These are phyloP conservation scores for Alnus rubra DNA, from an alignment of 306 rosid species.

Conservation along the genomic window DNA sequence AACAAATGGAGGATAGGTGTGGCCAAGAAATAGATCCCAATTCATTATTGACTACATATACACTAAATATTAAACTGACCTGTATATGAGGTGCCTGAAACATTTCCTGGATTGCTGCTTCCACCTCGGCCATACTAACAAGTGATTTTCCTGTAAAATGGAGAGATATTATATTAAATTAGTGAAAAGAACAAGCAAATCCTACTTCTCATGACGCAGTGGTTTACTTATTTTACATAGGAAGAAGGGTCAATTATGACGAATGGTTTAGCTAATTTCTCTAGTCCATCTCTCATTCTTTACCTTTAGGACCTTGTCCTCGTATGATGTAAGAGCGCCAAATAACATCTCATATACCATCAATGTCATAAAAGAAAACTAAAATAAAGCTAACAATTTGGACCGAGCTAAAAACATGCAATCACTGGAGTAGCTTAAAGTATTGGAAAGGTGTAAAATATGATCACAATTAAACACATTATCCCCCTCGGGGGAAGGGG, in stretches of 20 bases:
- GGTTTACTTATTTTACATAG: not conserved
- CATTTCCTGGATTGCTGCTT: slow-evolving; percentile 95
- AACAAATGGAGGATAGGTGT: slow-evolving; percentile 16
- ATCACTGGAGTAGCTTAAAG: no score
- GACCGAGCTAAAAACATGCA: no score
- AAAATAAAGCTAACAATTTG: no score
- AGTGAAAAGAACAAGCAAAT: slow-evolving; percentile 27
- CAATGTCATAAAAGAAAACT: no score
- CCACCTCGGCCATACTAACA: slow-evolving; percentile 76
- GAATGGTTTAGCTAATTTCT: not conserved
- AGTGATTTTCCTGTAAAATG: slow-evolving; percentile 52
- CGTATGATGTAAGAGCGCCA: no score
- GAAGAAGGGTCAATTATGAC: not conserved
- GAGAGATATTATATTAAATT: slow-evolving; percentile 20
- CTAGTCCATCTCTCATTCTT: no score
- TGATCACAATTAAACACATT: no score
- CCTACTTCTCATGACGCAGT: slow-evolving; percentile 4
- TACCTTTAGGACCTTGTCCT: no score
- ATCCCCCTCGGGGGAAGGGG: not conserved
- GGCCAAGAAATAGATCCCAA: slow-evolving; percentile 11
- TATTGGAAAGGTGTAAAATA: no score
- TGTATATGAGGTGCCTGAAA: slow-evolving; percentile 98
- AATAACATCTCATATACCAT: no score
- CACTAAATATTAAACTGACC: slow-evolving; percentile 45
- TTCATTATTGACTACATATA: not conserved